A percentile compares a stretch with the other conserved stretches of the same genome.
These are phyloP conservation scores for Globisporangium viniferum DNA, from an alignment of 352 stramenopile species.

Conservation along the genomic window DNA sequence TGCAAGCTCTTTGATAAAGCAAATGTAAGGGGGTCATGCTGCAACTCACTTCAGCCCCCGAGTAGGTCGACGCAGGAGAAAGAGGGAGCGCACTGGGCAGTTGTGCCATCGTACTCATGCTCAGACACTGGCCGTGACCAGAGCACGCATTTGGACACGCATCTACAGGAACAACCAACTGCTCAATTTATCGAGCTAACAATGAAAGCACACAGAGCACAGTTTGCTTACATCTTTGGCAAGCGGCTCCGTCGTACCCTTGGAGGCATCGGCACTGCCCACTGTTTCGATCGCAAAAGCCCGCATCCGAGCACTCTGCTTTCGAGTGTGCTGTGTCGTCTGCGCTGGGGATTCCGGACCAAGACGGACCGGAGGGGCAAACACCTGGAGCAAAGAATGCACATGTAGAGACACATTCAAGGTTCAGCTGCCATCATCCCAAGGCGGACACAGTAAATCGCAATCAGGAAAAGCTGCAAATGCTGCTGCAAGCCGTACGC, in stretches of 20 bases:
- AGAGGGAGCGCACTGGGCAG: conserved; percentile 53
- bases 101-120: conserved; percentile 54
- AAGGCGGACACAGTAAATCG: neutral
- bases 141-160: conserved; percentile 62
- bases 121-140: conserved; percentile 69
- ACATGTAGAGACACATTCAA: neutral
- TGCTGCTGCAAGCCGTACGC: conserved; percentile 25
- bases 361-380: conserved; percentile 65
- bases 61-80: conserved; percentile 51
- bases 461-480: neutral
- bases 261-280: conserved; percentile 65
- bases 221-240: conserved; percentile 48
- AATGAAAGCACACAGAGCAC: neutral
- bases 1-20: neutral
- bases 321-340: conserved; percentile 37
- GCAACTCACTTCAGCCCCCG: conserved; percentile 33
- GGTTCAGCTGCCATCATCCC: neutral
- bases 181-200: neutral
- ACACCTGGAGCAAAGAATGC: conserved; percentile 30
- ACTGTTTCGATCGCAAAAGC: conserved; percentile 46
- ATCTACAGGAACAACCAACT: conserved; percentile 15
- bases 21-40: neutral
- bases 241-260: conserved; percentile 71
- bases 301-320: conserved; percentile 63
- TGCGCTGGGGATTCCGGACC: conserved; percentile 46